These are phyloP conservation scores for Chaetomium olivaceum DNA, from an alignment of 2,329 filamentous ascomycete genomes.

Conservation along the genomic window DNA sequence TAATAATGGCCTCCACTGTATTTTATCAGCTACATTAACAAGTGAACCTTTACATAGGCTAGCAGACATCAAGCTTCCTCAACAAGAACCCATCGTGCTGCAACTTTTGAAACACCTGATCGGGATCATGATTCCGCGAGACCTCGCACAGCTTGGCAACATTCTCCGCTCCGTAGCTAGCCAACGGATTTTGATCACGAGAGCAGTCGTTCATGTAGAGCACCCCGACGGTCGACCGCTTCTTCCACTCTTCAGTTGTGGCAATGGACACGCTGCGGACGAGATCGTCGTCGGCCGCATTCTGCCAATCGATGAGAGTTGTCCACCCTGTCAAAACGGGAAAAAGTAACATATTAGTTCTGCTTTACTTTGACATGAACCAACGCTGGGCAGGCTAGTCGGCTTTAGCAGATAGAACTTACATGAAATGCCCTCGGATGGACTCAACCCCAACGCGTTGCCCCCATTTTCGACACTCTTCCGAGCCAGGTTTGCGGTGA, in stretches of 20 bases:
- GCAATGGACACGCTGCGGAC: neutral
- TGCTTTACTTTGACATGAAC: too few species aligned
- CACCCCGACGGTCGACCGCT: neutral
- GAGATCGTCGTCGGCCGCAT: neutral
- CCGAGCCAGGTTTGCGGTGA: neutral
- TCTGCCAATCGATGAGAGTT: neutral
- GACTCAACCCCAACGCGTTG: neutral
- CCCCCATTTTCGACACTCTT: neutral
- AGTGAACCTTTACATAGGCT: too few species aligned
- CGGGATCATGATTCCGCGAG: neutral
- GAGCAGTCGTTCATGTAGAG: slow-evolving; percentile 5
- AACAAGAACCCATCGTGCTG: neutral
- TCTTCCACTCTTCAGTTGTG: slow-evolving; percentile 4
- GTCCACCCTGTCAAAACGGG: neutral
- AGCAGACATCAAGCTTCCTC: too few species aligned
- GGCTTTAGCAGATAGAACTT: too few species aligned
- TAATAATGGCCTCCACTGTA: too few species aligned
- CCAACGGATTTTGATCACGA: slow-evolving; percentile 30
- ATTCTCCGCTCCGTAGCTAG: slow-evolving; percentile 39
- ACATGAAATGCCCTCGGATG: too few species aligned
- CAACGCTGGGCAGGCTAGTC: too few species aligned
- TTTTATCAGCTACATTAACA: too few species aligned
- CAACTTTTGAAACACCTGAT: neutral
- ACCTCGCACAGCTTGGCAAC: neutral
- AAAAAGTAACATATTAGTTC: too few species aligned